Conservation (phyloP, 169 alveolate species). For the Cryptosporidium baileyi region DNA sequence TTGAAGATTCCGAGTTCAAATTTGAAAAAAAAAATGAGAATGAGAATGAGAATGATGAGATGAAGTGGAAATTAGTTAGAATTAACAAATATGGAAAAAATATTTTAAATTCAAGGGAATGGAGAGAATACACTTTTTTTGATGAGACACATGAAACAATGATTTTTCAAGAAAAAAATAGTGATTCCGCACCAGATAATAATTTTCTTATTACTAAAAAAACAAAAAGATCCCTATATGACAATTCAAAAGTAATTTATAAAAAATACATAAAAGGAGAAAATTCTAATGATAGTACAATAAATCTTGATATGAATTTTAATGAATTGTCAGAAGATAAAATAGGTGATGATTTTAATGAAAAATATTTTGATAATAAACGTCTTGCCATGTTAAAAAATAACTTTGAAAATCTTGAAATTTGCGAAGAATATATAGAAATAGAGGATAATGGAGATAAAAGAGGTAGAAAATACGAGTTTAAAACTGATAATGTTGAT, state of each 20-base stretch:
- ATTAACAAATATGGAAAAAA: conserved; percentile 51
- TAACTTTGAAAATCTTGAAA: background rate
- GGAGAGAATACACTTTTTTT: conserved; percentile 32
- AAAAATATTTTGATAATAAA: background rate
- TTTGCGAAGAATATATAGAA: conserved; percentile 17
- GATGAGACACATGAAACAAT: background rate
- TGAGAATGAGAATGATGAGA: background rate
- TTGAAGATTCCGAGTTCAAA: conserved; percentile 51
- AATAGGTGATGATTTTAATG: background rate
- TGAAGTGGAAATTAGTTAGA: background rate
- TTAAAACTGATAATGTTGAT: background rate
- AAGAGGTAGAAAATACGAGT: conserved; percentile 32
- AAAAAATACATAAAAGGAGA: conserved; percentile 8
- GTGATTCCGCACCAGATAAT: background rate
- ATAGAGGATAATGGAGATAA: conserved; percentile 36
- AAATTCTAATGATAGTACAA: background rate
- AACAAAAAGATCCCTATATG: background rate
- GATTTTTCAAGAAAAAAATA: conserved; percentile 5
- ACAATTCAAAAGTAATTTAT: background rate
- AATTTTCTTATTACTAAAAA: background rate
- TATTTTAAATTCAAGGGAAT: background rate
- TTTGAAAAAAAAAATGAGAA: background rate
- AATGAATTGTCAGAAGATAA: background rate
- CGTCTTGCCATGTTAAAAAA: background rate
- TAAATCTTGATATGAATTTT: too few species aligned